Evolutionary conservation across 129 eudicot species (phyloP).

Genomic region (Flaveria bidentis): DNA sequence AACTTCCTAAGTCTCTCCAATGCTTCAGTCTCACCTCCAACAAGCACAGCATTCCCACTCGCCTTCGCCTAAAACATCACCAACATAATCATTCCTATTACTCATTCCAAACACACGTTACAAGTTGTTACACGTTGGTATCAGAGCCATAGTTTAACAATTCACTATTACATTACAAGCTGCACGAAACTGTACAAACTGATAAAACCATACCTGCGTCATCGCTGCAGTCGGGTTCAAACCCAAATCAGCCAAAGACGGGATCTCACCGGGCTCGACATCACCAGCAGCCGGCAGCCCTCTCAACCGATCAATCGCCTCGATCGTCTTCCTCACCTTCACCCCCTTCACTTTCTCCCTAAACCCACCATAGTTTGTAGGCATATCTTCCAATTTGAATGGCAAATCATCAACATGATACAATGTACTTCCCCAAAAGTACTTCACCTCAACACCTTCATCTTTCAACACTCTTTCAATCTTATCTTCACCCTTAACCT

Average conservation of each 20-base stretch:
- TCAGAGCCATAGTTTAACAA: too few species aligned
- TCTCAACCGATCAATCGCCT: slow-evolving; percentile 72
- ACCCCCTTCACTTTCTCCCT: slow-evolving; percentile 85
- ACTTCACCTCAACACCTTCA: slow-evolving; percentile 89
- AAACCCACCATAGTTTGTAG: slow-evolving; percentile 90
- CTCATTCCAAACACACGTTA: too few species aligned
- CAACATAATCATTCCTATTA: not conserved
- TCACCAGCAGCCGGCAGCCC: slow-evolving; percentile 83
- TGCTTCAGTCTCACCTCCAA: slow-evolving; percentile 96
- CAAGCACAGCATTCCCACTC: slow-evolving; percentile 61
- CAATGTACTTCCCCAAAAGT: slow-evolving; percentile 96
- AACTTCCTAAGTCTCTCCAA: slow-evolving; percentile 72
- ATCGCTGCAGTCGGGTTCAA: slow-evolving; percentile 68
- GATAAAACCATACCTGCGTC: slow-evolving; percentile 55
- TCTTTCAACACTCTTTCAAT: slow-evolving; percentile 67
- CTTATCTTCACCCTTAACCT: slow-evolving; percentile 80
- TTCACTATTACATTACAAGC: too few species aligned
- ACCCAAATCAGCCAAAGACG: slow-evolving; percentile 84
- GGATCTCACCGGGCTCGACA: slow-evolving; percentile 87
- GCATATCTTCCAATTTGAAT: slow-evolving; percentile 80
- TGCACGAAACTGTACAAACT: slow-evolving; percentile 54
- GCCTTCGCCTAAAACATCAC: slow-evolving; percentile 59
- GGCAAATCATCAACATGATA: slow-evolving; percentile 92
- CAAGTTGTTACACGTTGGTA: too few species aligned
- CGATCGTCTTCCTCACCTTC: slow-evolving; percentile 79